phyloP scores from a whole-genome alignment of 108 stramenopile genomes.

The Skeletonema potamos region DNA sequence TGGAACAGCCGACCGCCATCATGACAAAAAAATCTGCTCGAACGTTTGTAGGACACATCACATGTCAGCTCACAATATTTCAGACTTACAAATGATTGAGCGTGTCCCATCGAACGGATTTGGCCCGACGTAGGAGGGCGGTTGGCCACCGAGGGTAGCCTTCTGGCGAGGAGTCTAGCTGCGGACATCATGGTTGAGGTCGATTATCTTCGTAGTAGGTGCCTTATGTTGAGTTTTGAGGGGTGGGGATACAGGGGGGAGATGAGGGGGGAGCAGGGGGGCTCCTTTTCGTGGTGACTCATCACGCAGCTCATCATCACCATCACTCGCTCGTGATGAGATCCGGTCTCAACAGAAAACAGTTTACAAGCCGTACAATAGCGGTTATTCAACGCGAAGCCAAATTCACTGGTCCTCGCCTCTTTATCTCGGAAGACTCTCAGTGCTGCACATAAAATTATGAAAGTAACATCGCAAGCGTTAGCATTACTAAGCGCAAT shows the following conservation, averaged over 20 bases:
- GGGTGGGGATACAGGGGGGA: background rate
- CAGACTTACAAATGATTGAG: constrained; percentile 46
- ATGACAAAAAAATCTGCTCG: background rate
- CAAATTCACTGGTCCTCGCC: background rate
- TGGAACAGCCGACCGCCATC: background rate
- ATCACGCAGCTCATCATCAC: background rate
- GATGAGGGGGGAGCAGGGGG: background rate
- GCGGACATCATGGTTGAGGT: constrained; percentile 43
- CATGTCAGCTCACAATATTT: background rate
- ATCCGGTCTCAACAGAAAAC: too few relatives aligned
- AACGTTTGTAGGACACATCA: background rate
- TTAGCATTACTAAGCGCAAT: background rate
- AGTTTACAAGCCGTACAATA: too few relatives aligned
- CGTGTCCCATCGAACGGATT: constrained; percentile 35
- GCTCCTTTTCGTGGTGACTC: too few relatives aligned
- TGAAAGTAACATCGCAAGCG: constrained; percentile 1
- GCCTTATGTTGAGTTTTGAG: too few relatives aligned
- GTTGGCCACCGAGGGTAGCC: constrained; percentile 10
- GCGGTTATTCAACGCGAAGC: background rate
- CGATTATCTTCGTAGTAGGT: background rate
- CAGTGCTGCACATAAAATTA: background rate
- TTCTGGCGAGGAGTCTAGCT: constrained; percentile 17
- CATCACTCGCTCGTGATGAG: too few relatives aligned
- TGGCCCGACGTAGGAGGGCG: constrained; percentile 2
- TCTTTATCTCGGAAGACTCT: too few relatives aligned